Evolutionary conservation across 306 rosid species (phyloP), one percentile per base, ranked within the genome.

Genomic region (Castanea sativa): DNA sequence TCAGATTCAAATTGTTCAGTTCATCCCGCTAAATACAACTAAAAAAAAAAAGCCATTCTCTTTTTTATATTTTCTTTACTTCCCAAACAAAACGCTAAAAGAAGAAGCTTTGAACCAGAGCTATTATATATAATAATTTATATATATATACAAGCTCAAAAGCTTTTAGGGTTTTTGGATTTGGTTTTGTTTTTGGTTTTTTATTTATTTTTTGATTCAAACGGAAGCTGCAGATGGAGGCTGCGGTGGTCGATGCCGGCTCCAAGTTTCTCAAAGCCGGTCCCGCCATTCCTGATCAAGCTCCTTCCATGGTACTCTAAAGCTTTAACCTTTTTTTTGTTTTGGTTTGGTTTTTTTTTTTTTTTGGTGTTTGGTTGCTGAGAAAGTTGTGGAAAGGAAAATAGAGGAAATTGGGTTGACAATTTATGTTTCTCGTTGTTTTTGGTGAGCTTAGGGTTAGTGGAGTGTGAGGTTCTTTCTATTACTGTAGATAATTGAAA

Each of bases 221-320:
- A 25, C 11, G 27, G 23, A 65, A 74, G 0, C 30, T 25, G 29
- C 19, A 23, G 13, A 92, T 94, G 99, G 99, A 94, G 76, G 99
- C 97, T 23, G 99, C 82, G 2, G 99, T 92, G 23, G 86, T 94
- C 71, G 99, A 94, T 79, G 84, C 87, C 13, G 99, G 99, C 73
- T 90, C 97, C 64, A 92, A 82, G 82, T 91, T 92, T 76, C 93
- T 94, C 84, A 94, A 94, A 83, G 99, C 99, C 1, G 99, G 97
- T 73, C 92, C 94, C 20, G 97, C 99, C 71, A 85, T 94, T 78
- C 99, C 99, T 60, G 99, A 94, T 84, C 99, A 94, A 77, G 78
- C 97, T 82, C 99, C 99, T 15, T 84, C 93, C 41, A 78, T 94
- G 97, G 99, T 94, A 79, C 35, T 75, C 16, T 67, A 10, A 57